Base-by-base conservation (phyloP, 148 eudicot species). In the Amaranthus palmeri region DNA sequence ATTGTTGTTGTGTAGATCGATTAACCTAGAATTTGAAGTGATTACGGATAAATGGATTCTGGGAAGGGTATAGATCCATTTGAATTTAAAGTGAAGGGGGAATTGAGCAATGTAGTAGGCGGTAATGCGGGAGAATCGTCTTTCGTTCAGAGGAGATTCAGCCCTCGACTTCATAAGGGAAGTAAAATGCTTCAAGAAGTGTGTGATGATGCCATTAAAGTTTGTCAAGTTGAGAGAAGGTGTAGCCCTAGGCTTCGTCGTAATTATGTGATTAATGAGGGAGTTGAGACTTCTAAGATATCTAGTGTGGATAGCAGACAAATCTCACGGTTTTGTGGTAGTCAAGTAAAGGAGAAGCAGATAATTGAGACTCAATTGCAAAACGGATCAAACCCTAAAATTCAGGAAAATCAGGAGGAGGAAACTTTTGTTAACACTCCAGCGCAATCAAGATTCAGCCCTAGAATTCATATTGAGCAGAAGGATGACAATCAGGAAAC, bases 171-270 rank as follows among this genome's bases (percentile, higher is more conserved):
- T 62, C 66, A 2, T 41, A 41, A 68, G 9, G 18, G 51, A 42
- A 64, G n/a, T 14, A 41, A 14, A 4, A 10, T 25, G 25, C 43
- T 0, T 7, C n/a, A 13, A 4, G 56, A 42, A 41, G 58, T 10
- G 50, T 1, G 62, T 54, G 46, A 10, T 17, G 63, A 12, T 17
- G 44, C n/a, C 13, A 10, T 13, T 48, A 49, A n/a, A 1, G 42
- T 40, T 7, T 3, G 42, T 15, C 55, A 25, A 11, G 11, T 62
- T 45, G 55, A 61, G 60, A 77, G 65, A 18, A 77, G 80, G 42
- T n/a, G 64, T 42, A 77, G 80, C 66, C 80, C 80, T 11, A 71
- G 80, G 75, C 75, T 77, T 55, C 56, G 49, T 45, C 41, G 14
- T 7, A 44, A 44, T 41, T 5, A 49, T 8, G 8, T 18, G 13